Conservation (phyloP, 495 filamentous ascomycete genomes). For the Aspergillus campestris region DNA sequence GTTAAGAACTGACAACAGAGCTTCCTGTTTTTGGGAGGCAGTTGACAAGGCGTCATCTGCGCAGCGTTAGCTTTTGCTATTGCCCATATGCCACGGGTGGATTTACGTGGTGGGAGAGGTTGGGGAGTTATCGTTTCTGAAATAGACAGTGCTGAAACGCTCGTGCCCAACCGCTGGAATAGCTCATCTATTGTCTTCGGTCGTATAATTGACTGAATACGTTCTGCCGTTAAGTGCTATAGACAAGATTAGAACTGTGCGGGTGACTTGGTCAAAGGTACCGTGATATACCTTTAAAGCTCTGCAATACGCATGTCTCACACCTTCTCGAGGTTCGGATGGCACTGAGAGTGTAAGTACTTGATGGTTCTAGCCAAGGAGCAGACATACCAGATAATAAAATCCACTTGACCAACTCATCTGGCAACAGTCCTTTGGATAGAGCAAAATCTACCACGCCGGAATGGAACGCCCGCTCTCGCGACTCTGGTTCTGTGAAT, state of each 20-base stretch:
- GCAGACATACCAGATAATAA: constrained; percentile 47
- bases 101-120: constrained; percentile 14
- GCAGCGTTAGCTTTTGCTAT: not conserved
- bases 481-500: constrained; percentile 33
- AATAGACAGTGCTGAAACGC: constrained; percentile 19
- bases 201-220: constrained; percentile 19
- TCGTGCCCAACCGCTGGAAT: constrained; percentile 27
- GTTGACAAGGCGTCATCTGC: constrained; percentile 5
- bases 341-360: constrained; percentile 34
- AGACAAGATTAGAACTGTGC: not conserved
- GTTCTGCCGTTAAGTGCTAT: constrained; percentile 15
- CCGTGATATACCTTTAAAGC: constrained; percentile 34
- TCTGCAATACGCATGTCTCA: constrained; percentile 58
- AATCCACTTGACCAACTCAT: constrained; percentile 68
- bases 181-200: constrained; percentile 25
- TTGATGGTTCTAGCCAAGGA: not conserved
- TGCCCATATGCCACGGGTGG: not conserved
- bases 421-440: constrained; percentile 47
- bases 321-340: constrained; percentile 48
- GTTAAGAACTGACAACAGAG: constrained; percentile 24
- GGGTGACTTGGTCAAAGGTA: not conserved
- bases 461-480: constrained; percentile 58
- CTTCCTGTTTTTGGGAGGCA: constrained; percentile 6
- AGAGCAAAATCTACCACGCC: constrained; percentile 58
- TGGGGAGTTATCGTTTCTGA: constrained; percentile 19